phyloP scores from a whole-genome alignment of 139 green algal species.

The Chlorella sorokiniana region DNA sequence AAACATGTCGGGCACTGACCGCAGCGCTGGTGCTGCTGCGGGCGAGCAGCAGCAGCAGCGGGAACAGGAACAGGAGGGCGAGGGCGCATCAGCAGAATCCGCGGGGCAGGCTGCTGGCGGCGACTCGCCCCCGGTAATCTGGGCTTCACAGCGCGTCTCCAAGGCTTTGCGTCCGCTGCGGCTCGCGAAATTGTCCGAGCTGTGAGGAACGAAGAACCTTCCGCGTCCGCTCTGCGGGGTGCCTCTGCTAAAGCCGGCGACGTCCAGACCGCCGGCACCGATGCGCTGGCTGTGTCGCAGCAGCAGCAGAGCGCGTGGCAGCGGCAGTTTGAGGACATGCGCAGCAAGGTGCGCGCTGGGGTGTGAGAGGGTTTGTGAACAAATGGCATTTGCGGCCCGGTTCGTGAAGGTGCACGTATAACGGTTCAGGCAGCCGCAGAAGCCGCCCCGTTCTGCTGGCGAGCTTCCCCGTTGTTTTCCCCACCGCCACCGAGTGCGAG shows the following conservation, averaged over 20 bases:
- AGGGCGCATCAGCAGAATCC: background rate
- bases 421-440: no score
- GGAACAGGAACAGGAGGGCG: background rate
- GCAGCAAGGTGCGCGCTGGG: conserved; percentile 27
- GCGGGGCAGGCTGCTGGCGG: background rate
- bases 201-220: conserved; percentile 35
- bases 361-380: background rate
- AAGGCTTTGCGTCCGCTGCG: background rate
- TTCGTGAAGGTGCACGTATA: background rate
- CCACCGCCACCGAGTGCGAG: no score
- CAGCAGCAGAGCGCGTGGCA: conserved; percentile 45
- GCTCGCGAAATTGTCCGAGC: background rate
- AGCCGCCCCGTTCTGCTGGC: background rate
- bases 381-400: background rate
- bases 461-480: no score
- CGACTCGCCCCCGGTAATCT: background rate
- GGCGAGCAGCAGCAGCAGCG: conserved; percentile 14
- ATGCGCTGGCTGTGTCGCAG: background rate
- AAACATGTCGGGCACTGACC: background rate
- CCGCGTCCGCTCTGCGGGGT: conserved; percentile 45
- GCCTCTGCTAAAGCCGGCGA: conserved; percentile 16
- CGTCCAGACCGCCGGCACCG: conserved; percentile 29
- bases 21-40: background rate
- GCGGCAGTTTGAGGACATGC: conserved; percentile 49
- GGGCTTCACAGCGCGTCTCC: background rate